Evolutionary conservation across 1,284 basidiomycete genomes (phyloP), one percentile per base, ranked within the genome.

Genomic region (Ustilago nuda): DNA sequence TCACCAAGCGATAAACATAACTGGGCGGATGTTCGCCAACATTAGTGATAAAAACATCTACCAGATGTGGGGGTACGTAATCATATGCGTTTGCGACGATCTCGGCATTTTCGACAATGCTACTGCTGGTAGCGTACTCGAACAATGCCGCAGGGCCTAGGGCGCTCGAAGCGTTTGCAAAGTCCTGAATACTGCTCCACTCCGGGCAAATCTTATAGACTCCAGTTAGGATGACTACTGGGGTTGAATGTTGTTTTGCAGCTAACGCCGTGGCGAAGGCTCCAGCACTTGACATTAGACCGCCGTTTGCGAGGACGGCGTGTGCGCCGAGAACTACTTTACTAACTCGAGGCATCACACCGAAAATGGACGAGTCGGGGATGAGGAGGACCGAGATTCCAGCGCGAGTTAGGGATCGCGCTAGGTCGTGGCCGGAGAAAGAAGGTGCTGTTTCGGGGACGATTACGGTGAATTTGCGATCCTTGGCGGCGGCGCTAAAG

Each of bases 31-130:
- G 85, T 66, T 86, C 85, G 9, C 85, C 85, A 1, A 91, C 93
- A 81, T 99, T 99, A 11, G 95, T 98, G 81, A 98, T 94, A 85
- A 94, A 96, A 19, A 95, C 92, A 84, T 95, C 93, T 61, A 99
- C 90, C 71, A 97, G 87, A 84, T 97, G 94, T 12, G 95, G 95
- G 52, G 91, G 89, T 50, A 99, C 92, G 86, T 97, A 96, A 86
- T 99, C 96, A 85, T 93, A 98, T 83, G 93, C 93, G 19, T 95
- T 94, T 84, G 94, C 94, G 39, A 94, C 88, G 11, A 96, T 92
- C 76, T 97, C 94, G 8, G 95, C 93, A 76, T 92, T 92, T 93
- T 92, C 53, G 92, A 90, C 43, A 92, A 87, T 76, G 89, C 89
- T 4, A 59, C 62, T 55, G 32, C 75, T 64, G 12, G 65, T 66